Evolutionary conservation across 2,329 filamentous ascomycete genomes (phyloP).

Genomic region (Cladosporium colombiae): DNA sequence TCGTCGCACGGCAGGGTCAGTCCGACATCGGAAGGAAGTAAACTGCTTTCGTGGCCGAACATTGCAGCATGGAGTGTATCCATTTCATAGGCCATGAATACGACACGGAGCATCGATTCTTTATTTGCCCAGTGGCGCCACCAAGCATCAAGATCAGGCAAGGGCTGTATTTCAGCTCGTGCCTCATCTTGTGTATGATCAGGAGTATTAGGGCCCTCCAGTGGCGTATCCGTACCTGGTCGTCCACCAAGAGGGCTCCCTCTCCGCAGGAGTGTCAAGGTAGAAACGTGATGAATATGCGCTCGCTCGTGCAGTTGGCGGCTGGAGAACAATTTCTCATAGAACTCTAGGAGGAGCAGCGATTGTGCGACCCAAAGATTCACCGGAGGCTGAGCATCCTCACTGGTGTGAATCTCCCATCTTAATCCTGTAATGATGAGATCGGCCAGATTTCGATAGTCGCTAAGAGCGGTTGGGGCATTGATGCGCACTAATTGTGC

Average conservation of each 20-base stretch:
- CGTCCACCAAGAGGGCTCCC: constrained; percentile 85
- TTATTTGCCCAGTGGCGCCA: constrained; percentile 94
- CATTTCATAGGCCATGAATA: constrained; percentile 88
- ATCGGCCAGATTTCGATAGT: constrained; percentile 78
- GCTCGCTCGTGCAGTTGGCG: constrained; percentile 86
- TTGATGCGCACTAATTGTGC: background rate
- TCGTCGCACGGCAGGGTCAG: constrained; percentile 89
- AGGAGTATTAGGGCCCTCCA: constrained; percentile 43
- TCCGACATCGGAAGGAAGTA: constrained; percentile 72
- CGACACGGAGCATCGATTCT: constrained; percentile 81
- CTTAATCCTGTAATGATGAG: constrained; percentile 86
- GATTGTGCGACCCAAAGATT: constrained; percentile 94
- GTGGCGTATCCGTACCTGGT: constrained; percentile 76
- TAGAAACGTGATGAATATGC: constrained; percentile 92
- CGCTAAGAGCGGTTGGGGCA: constrained; percentile 65
- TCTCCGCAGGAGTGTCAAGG: constrained; percentile 87
- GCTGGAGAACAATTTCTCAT: constrained; percentile 95
- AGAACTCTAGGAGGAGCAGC: constrained; percentile 79
- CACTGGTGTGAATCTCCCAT: constrained; percentile 90
- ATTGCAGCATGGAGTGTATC: constrained; percentile 94
- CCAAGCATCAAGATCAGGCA: constrained; percentile 48
- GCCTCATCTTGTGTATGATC: constrained; percentile 40
- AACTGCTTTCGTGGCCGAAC: constrained; percentile 75
- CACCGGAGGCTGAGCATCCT: constrained; percentile 81
- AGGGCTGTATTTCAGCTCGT: constrained; percentile 59